A percentile compares a stretch with the other conserved stretches of the same genome.
phyloP scores from a whole-genome alignment of 305 asterid genomes.

The Fraxinus ornus region DNA sequence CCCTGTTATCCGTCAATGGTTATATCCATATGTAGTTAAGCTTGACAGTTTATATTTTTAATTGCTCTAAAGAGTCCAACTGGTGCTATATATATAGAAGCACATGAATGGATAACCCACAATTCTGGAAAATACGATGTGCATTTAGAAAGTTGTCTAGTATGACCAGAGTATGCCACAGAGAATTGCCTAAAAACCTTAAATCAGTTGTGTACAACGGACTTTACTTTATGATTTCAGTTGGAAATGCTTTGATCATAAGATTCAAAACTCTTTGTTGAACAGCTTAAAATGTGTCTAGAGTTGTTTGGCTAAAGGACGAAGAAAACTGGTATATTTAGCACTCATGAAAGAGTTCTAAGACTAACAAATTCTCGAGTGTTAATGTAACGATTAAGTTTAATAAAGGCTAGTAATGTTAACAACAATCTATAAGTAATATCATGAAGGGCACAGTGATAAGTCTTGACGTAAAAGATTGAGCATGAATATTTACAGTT shows the following conservation, averaged over 20 bases:
- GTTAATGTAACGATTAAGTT: not conserved
- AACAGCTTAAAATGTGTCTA: not conserved
- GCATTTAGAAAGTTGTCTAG: not conserved
- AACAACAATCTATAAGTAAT: not conserved
- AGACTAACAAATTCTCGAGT: not conserved
- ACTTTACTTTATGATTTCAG: not conserved
- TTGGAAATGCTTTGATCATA: not conserved
- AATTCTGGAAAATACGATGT: not conserved
- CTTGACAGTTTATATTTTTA: not conserved
- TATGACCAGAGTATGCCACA: not conserved
- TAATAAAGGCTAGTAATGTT: not conserved
- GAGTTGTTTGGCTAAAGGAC: not conserved
- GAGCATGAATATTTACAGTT: not conserved
- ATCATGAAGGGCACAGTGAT: not conserved
- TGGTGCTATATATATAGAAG: not conserved
- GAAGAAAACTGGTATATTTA: not conserved
- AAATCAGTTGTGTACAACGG: not conserved
- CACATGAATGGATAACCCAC: not conserved
- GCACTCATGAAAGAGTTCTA: not conserved
- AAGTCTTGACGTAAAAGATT: not conserved
- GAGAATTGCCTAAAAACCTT: not conserved
- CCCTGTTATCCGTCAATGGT: not conserved
- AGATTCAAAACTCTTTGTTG: not conserved
- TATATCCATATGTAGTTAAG: not conserved
- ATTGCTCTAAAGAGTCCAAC: not conserved